These are phyloP conservation scores for Tricholoma terreum DNA, from an alignment of 768 basidiomycete species.

Conservation along the genomic window DNA sequence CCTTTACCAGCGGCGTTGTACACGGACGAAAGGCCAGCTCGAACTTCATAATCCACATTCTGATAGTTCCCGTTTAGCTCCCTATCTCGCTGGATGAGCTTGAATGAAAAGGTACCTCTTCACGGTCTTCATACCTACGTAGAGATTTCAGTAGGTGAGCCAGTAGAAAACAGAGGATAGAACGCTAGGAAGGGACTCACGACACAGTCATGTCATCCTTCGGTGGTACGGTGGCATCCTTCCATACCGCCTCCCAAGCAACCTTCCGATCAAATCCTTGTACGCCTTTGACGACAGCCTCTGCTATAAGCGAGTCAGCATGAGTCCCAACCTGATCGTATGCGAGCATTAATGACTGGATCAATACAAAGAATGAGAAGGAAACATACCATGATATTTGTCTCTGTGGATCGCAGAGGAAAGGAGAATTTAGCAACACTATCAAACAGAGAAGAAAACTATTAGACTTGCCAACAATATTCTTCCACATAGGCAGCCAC, in stretches of 20 bases:
- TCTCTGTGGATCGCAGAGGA: constrained; percentile 39
- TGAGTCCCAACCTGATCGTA: constrained; percentile 65
- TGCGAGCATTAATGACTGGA: neutral
- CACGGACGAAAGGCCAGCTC: constrained; percentile 71
- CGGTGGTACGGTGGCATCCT: constrained; percentile 68
- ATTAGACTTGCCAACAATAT: constrained; percentile 42
- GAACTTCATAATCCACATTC: constrained; percentile 77
- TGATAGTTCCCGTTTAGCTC: constrained; percentile 18
- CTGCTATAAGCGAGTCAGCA: constrained; percentile 73
- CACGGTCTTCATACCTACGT: constrained; percentile 62
- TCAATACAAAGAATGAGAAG: neutral
- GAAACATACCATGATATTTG: constrained; percentile 71
- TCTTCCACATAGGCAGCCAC: constrained; percentile 92
- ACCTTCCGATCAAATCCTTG: constrained; percentile 57
- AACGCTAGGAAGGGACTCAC: constrained; percentile 32
- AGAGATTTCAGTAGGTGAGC: neutral
- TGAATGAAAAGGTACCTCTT: constrained; percentile 45
- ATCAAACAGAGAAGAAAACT: neutral
- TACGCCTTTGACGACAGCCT: constrained; percentile 66
- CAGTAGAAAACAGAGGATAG: neutral
- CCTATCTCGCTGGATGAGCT: no score
- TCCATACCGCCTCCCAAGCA: constrained; percentile 73
- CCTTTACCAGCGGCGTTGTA: constrained; percentile 53
- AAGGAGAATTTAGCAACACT: neutral
- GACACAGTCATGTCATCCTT: constrained; percentile 47